Base-by-base conservation (phyloP, 225 moss, liverwort and hornwort species). In the Pseudoscleropodium purum region DNA sequence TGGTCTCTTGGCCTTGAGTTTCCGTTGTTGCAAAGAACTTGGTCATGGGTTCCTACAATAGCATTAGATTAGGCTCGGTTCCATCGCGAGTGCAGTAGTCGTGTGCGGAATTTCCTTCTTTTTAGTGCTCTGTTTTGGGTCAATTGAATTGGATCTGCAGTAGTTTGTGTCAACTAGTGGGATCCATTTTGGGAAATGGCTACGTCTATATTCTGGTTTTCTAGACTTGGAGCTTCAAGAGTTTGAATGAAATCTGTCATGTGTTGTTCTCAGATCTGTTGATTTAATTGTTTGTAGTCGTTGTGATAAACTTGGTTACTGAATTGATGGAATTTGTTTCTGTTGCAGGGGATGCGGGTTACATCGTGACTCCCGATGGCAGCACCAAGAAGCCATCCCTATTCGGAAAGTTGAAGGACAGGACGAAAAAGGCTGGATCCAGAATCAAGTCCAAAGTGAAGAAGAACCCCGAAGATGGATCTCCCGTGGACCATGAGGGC, bases 351-450 rank as follows among this genome's bases (percentile, higher is more conserved):
- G 91, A 90, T 47, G 45, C 91, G 9, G 81, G 84, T 84, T 89
- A 88, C 33, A 5, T 89, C 43, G 2, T 81, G 43, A 62, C 81
- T 66, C 86, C 93, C 34, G 90, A 93, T 45, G 90, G 79, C 84
- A 87, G 33, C 59, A 7, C 59, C 10, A 90, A 90, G 90, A 93
- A 90, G 74, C 26, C 79, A 13, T 93, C 93, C 9, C 52, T 93
- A 9, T 93, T 93, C 30, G 93, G 88, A 29, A 93, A 91, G 90
- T 57, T 93, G 39, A 93, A 90, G 68, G 93, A 91, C 11, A 91
- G 56, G 84, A 93, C 93, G 8, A 93, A 57, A 63, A 90, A 84
- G 90, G 93, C 93, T 9, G 90, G 93, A 14, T 79, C 91, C 4
- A 90, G 3, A 33, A 93, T 93, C 75, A 93, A 81, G 54, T 20